Evolutionary conservation across 257 asterid genomes (phyloP), one percentile per base, ranked within the genome.

Genomic region (Anisodus tanguticus): DNA sequence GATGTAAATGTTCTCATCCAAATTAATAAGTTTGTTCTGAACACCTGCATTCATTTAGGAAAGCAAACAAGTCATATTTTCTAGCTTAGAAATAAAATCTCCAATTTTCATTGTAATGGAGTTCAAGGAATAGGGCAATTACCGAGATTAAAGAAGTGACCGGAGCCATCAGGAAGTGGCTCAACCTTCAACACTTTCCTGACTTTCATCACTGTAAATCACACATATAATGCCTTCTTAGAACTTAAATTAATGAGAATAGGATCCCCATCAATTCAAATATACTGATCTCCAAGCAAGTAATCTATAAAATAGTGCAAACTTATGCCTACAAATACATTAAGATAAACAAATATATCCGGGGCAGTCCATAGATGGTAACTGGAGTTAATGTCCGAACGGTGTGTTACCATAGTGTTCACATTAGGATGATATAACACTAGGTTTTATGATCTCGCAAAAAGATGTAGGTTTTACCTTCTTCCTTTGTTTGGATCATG

Each of bases 101-200:
- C 70, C 7, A 51, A 70, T 51, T 82, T 74, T 22, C 8, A 47
- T 41, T 22, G 19, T 41, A 53, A 82, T 1, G 85, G 77, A 68
- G 11, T 16, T 59, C n/a, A 53, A 43, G 83, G 81, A 86, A 63
- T 39, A n/a, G 79, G 84, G 91, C 63, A 64, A 49, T 89, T 92
- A 96, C 98, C 93, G 84, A 96, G 98, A 88, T 92, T 94, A 86
- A 94, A 96, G 92, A 96, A 96, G 90, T 92, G 98, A 54, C 99
- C 99, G 72, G 99, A 96, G 84, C 99, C 98, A 92, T 94, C 99
- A 5, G 99, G 99, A 88, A 96, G 90, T 43, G 99, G 98, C 86
- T 96, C 99, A 88, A 94, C 95, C 93, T 90, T 96, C 95, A 96
- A 84, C 83, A 96, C 97, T 88, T 96, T 96, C 87, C 97, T 92